Percentiles rank a stretch among this genome's conserved stretches.
Evolutionary conservation across 2,329 filamentous ascomycete species (phyloP).

Genomic region (Davidsoniella eucalypti): DNA sequence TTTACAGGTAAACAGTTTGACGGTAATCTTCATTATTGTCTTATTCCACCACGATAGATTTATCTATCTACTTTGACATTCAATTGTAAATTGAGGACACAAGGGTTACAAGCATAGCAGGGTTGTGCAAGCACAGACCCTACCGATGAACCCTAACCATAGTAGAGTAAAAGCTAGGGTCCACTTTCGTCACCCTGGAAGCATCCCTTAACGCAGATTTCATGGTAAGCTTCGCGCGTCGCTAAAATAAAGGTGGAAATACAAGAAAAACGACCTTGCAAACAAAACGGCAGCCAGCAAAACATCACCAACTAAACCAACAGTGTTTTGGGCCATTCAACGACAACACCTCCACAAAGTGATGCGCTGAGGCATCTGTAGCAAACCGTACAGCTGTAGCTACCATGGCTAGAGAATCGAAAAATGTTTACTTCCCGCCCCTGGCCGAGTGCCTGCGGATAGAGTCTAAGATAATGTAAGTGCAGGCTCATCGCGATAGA

Average conservation of each 20-base stretch:
- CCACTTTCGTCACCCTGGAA: conserved; percentile 2
- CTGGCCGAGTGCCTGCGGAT: conserved; percentile 73
- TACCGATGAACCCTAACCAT: too few species aligned
- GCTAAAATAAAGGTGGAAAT: conserved; percentile 1
- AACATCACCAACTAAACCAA: conserved; percentile 3
- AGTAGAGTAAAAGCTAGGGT: neutral
- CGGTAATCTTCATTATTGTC: too few species aligned
- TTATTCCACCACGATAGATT: too few species aligned
- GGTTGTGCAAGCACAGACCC: too few species aligned
- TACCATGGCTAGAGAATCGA: conserved; percentile 54
- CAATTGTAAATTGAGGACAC: too few species aligned
- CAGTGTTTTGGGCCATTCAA: neutral
- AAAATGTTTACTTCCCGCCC: conserved; percentile 60
- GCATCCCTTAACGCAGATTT: neutral
- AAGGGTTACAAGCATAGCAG: too few species aligned
- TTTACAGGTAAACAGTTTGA: too few species aligned
- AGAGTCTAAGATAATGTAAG: conserved; percentile 65
- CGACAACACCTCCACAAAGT: neutral
- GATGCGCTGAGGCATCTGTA: conserved; percentile 4
- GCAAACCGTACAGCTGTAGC: neutral
- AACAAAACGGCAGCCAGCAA: conserved; percentile 1
- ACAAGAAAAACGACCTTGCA: neutral
- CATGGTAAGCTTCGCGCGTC: neutral
- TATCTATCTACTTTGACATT: too few species aligned
- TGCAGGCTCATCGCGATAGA: conserved; percentile 15